These are phyloP conservation scores for Elsinoe necatrix DNA, from an alignment of 2,329 filamentous ascomycete genomes.

Conservation along the genomic window DNA sequence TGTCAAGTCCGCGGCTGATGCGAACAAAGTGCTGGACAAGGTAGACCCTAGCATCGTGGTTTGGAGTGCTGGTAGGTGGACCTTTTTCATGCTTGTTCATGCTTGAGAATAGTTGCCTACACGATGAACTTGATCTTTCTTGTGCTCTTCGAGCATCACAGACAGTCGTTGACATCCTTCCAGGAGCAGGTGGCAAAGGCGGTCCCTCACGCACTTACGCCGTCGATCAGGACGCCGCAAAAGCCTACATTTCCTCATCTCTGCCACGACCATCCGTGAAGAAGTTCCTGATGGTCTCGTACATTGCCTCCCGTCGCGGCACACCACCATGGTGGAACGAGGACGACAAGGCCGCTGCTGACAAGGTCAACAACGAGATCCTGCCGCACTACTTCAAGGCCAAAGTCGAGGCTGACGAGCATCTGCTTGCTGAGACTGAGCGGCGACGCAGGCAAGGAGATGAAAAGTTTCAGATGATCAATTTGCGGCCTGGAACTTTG, in stretches of 20 bases:
- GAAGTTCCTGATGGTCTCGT: conserved; percentile 50
- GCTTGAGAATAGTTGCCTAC: background rate
- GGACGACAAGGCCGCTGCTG: conserved; percentile 37
- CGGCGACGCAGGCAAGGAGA: background rate
- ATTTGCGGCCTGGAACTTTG: conserved; percentile 43
- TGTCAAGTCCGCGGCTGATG: conserved; percentile 54
- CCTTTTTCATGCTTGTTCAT: background rate
- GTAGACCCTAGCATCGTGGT: conserved; percentile 58
- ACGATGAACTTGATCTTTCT: too few species aligned
- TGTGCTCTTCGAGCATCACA: too few species aligned
- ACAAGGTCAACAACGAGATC: conserved; percentile 41
- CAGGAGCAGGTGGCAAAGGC: conserved; percentile 49
- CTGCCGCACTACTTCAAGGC: conserved; percentile 46
- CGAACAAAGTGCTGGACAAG: conserved; percentile 52
- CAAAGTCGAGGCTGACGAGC: conserved; percentile 50
- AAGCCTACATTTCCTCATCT: conserved; percentile 45
- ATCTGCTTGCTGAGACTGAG: conserved; percentile 39
- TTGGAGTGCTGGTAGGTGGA: conserved; percentile 54
- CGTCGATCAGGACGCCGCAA: conserved; percentile 48
- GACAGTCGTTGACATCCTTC: background rate
- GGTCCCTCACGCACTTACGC: conserved; percentile 42
- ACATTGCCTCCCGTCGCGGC: conserved; percentile 42
- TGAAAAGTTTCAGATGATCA: conserved; percentile 41
- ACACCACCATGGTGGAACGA: conserved; percentile 45
- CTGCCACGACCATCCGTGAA: conserved; percentile 37